A percentile compares a stretch with the other conserved stretches of the same genome.
These are phyloP conservation scores for Pichia sp. DNA, from an alignment of 1,139 yeast species.

Conservation along the genomic window DNA sequence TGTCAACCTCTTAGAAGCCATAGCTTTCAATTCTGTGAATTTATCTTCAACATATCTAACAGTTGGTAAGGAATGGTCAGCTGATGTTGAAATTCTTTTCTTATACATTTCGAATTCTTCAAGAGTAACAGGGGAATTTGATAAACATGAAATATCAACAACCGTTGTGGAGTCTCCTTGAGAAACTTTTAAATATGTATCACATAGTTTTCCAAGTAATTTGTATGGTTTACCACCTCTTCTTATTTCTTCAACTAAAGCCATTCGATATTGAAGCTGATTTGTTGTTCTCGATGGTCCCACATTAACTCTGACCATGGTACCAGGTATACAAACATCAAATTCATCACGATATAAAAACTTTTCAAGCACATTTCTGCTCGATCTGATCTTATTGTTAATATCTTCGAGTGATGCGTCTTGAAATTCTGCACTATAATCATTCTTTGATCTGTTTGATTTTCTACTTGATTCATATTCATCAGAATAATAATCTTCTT, in stretches of 20 bases:
- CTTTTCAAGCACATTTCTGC: conserved; percentile 68
- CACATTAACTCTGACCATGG: conserved; percentile 76
- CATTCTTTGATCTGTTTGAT: conserved; percentile 14
- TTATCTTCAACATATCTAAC: conserved; percentile 63
- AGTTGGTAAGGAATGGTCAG: conserved; percentile 57
- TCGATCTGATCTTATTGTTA: conserved; percentile 58
- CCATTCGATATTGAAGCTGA: conserved; percentile 72
- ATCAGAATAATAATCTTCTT: conserved; percentile 26
- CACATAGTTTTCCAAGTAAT: conserved; percentile 47
- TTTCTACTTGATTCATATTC: conserved; percentile 30
- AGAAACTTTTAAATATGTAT: conserved; percentile 57
- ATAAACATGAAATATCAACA: conserved; percentile 69
- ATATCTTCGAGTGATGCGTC: conserved; percentile 51
- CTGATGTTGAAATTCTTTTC: conserved; percentile 47
- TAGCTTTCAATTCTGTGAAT: conserved; percentile 49
- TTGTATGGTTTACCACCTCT: conserved; percentile 48
- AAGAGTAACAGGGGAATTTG: conserved; percentile 62
- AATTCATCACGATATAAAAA: conserved; percentile 81
- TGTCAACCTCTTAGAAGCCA: conserved; percentile 62
- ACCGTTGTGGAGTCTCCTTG: conserved; percentile 69
- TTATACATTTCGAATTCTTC: conserved; percentile 72
- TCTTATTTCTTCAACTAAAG: conserved; percentile 58
- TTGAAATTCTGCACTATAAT: conserved; percentile 24
- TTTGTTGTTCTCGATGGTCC: conserved; percentile 62
- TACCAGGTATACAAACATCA: conserved; percentile 58